Evolutionary conservation across 2,329 filamentous ascomycete species (phyloP).

Genomic region (Aureobasidium sp.): DNA sequence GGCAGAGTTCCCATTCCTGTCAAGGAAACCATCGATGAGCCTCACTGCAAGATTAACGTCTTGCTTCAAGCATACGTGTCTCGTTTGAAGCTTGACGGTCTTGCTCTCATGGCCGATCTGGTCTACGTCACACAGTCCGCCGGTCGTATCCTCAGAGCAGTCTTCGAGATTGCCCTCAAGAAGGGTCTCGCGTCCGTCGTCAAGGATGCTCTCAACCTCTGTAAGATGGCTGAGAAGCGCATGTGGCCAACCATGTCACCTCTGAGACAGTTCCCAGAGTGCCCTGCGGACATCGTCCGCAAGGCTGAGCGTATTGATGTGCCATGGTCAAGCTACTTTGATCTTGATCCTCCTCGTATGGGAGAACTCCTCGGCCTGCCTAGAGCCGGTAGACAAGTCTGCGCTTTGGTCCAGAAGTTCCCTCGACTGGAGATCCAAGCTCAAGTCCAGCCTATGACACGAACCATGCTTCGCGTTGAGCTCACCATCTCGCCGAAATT

Average conservation of each 20-base stretch:
- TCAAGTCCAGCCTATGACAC: conserved; percentile 87
- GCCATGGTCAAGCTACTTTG: conserved; percentile 88
- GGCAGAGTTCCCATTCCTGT: conserved; percentile 89
- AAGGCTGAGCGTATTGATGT: conserved; percentile 95
- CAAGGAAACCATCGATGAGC: conserved; percentile 95
- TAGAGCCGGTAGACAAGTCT: conserved; percentile 79
- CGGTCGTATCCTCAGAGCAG: conserved; percentile 86
- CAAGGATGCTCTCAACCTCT: conserved; percentile 85
- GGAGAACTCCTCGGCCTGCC: conserved; percentile 87
- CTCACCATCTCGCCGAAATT: conserved; percentile 91
- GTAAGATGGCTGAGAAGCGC: conserved; percentile 98
- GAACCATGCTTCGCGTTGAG: conserved; percentile 86
- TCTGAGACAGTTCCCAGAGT: conserved; percentile 78
- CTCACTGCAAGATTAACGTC: conserved; percentile 97
- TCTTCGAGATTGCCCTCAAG: conserved; percentile 96
- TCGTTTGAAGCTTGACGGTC: conserved; percentile 82
- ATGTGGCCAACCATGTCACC: conserved; percentile 99
- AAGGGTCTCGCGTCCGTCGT: conserved; percentile 94
- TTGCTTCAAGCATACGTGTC: conserved; percentile 95
- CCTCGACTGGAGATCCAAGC: conserved; percentile 88
- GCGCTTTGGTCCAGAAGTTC: conserved; percentile 82
- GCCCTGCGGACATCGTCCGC: conserved; percentile 75
- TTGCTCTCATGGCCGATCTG: conserved; percentile 96
- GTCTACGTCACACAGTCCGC: conserved; percentile 98
- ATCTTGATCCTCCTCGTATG: conserved; percentile 93